A percentile compares a stretch with the other conserved stretches of the same genome.
Conservation (phyloP, 1,284 basidiomycete genomes). For the Fomitopsis palustris region DNA sequence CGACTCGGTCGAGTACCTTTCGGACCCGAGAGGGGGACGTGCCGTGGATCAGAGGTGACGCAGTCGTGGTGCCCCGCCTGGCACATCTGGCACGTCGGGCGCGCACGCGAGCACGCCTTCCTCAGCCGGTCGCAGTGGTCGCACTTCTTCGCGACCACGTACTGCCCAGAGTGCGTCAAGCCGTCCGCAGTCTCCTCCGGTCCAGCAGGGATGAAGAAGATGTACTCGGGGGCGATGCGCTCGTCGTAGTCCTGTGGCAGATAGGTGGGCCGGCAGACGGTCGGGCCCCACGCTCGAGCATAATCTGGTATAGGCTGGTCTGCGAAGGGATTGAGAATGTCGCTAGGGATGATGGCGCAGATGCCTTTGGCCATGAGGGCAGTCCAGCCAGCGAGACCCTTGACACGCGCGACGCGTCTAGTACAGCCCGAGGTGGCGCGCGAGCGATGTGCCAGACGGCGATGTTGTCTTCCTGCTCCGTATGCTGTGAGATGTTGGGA, state of each 20-base stretch:
- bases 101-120: constrained; percentile 7
- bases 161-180: background rate
- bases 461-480: background rate
- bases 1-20: constrained; percentile 1
- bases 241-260: constrained; percentile 7
- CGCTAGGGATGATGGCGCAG: background rate
- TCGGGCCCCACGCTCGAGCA: constrained; percentile 1
- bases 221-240: constrained; percentile 5
- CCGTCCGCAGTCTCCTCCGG: background rate
- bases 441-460: background rate
- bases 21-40: constrained; percentile 3
- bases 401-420: background rate
- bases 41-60: background rate
- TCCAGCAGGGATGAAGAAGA: constrained; percentile 3
- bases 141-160: constrained; percentile 6
- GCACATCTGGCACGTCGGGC: constrained; percentile 7
- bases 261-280: background rate
- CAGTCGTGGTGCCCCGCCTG: background rate
- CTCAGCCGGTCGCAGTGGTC: constrained; percentile 1
- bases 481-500: background rate
- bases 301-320: constrained; percentile 3
- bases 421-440: background rate
- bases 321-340: background rate
- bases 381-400: background rate
- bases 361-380: background rate